Conservation (phyloP, 345 rosid genomes). For the Melaleuca quinquenervia region DNA sequence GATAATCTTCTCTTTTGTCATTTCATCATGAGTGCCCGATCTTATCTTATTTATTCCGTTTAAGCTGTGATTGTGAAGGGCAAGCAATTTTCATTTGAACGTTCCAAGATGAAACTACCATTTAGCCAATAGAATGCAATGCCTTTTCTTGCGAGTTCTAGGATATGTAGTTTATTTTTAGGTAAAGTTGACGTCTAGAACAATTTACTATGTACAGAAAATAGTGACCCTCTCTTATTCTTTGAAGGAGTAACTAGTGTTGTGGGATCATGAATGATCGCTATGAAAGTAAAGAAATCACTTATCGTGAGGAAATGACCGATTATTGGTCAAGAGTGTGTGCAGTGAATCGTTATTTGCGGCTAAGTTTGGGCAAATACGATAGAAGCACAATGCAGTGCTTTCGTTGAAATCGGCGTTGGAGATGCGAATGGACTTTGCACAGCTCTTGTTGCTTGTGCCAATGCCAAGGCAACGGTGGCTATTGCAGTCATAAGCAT, state of each 20-base stretch:
- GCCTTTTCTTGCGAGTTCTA: background rate
- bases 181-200: background rate
- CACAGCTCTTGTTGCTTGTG: background rate
- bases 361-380: too few species aligned
- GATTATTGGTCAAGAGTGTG: too few species aligned
- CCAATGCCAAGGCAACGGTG: background rate
- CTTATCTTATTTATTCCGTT: background rate
- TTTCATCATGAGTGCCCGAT: background rate
- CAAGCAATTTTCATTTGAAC: background rate
- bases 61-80: background rate
- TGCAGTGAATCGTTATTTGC: too few species aligned
- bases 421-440: background rate
- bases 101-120: background rate
- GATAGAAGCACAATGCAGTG: too few species aligned
- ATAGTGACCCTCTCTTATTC: background rate
- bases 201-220: background rate
- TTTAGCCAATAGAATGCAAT: background rate
- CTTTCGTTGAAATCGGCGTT: background rate
- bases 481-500: background rate
- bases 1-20: background rate
- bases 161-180: background rate
- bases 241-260: background rate
- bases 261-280: background rate
- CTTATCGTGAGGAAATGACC: too few species aligned
- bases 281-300: background rate